Conservation (phyloP, 1,284 basidiomycete genomes). For the Mycena citricolor region DNA sequence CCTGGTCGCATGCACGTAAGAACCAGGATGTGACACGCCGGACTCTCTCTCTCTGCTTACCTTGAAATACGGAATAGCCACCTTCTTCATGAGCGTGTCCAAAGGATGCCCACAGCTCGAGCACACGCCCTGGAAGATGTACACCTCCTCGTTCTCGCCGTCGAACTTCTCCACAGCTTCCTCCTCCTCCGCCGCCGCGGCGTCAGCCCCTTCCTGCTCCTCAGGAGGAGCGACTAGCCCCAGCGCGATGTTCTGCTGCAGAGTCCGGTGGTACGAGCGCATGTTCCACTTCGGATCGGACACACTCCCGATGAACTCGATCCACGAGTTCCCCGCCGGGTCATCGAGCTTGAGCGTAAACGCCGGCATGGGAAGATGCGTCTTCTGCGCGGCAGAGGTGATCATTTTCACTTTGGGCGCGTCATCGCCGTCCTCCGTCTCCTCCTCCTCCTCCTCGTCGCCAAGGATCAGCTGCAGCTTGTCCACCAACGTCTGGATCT, state of each 20-base stretch:
- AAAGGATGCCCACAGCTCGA: slow-evolving; percentile 85
- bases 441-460: slow-evolving; percentile 62
- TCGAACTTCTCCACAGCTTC: no score
- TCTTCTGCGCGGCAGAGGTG: slow-evolving; percentile 38
- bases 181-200: slow-evolving; percentile 36
- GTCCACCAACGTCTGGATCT: slow-evolving; percentile 78
- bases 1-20: slow-evolving; percentile 45
- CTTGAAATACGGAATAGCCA: slow-evolving; percentile 98
- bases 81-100: slow-evolving; percentile 94
- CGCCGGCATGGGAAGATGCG: slow-evolving; percentile 56
- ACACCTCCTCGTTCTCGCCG: slow-evolving; percentile 80
- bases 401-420: slow-evolving; percentile 7
- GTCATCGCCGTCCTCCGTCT: slow-evolving; percentile 26
- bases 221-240: slow-evolving; percentile 67
- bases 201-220: slow-evolving; percentile 30
- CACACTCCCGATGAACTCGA: slow-evolving; percentile 81
- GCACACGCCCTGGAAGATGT: slow-evolving; percentile 86
- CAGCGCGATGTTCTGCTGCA: slow-evolving; percentile 82
- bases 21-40: background rate
- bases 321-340: slow-evolving; percentile 93
- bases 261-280: slow-evolving; percentile 80
- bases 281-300: slow-evolving; percentile 93
- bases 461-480: slow-evolving; percentile 71
- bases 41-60: no score
- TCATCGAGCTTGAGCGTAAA: slow-evolving; percentile 92